Evolutionary conservation across 306 rosid species (phyloP).

Genomic region (Quercus alba): DNA sequence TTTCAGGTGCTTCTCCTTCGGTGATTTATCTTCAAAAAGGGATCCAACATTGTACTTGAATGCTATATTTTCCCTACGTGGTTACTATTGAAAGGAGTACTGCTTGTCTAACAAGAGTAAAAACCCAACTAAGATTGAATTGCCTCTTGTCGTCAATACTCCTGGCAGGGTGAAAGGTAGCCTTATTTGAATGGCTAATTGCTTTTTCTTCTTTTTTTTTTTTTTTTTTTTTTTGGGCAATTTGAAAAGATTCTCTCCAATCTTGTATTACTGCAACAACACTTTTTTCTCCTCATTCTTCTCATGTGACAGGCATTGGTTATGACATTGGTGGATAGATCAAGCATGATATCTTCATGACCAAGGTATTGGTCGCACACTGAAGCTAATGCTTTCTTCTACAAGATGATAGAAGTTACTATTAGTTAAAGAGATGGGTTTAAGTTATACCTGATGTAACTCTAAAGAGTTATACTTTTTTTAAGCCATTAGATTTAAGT

Average conservation of each 20-base stretch:
- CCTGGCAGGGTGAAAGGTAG: slow-evolving; percentile 97
- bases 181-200: background rate
- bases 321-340: slow-evolving; percentile 72
- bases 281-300: slow-evolving; percentile 12
- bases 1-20: slow-evolving; percentile 77
- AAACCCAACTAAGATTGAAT: slow-evolving; percentile 31
- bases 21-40: slow-evolving; percentile 74
- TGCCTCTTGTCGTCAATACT: slow-evolving; percentile 88
- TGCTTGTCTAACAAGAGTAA: slow-evolving; percentile 25
- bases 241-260: slow-evolving; percentile 5
- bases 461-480: too few relatives aligned
- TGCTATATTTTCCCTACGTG: slow-evolving; percentile 45
- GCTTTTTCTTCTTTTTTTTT: background rate
- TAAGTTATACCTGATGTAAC: too few relatives aligned
- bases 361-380: too few relatives aligned
- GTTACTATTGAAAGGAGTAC: slow-evolving; percentile 55
- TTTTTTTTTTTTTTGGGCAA: too few relatives aligned
- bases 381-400: too few relatives aligned
- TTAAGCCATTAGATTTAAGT: too few relatives aligned
- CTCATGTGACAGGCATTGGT: slow-evolving; percentile 66
- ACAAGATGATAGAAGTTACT: too few relatives aligned
- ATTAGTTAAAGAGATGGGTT: too few relatives aligned
- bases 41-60: slow-evolving; percentile 63
- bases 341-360: slow-evolving; percentile 18
- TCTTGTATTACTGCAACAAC: slow-evolving; percentile 5